Percentiles rank a stretch among this genome's conserved stretches.
These are phyloP conservation scores for Lobosporangium transversale DNA, from an alignment of 192 early-diverging fungal genomes.

Conservation along the genomic window DNA sequence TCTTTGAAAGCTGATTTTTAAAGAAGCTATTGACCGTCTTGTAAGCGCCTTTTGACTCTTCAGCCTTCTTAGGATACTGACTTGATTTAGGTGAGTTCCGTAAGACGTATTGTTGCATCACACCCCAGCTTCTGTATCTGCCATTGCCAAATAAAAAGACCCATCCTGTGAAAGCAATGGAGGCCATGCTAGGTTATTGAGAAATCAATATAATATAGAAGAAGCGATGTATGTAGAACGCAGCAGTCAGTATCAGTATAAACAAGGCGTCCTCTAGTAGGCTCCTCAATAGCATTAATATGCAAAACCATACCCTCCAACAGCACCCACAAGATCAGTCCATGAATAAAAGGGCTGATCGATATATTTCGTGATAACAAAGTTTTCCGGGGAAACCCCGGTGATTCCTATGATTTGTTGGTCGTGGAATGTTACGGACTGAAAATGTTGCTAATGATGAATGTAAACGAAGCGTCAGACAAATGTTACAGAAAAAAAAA, in stretches of 20 bases:
- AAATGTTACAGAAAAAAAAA: too few species aligned
- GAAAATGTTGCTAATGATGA: too few species aligned
- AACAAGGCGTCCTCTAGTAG: too few species aligned
- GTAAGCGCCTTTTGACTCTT: neutral
- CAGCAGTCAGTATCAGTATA: too few species aligned
- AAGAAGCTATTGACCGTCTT: conserved; percentile 1
- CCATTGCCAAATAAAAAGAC: conserved; percentile 50
- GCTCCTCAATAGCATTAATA: too few species aligned
- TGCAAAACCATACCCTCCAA: conserved; percentile 53
- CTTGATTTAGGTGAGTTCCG: conserved; percentile 42
- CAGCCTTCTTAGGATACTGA: neutral
- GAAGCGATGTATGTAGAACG: too few species aligned
- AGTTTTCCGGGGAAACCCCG: conserved; percentile 30
- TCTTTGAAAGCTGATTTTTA: conserved; percentile 3
- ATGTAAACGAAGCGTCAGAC: too few species aligned
- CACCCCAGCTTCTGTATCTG: conserved; percentile 53
- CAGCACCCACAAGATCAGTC: conserved; percentile 39
- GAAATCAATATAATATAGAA: neutral
- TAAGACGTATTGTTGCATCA: conserved; percentile 49
- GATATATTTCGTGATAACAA: conserved; percentile 24
- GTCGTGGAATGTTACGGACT: conserved; percentile 6
- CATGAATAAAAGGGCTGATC: conserved; percentile 44
- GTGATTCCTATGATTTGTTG: conserved; percentile 11
- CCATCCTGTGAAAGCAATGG: conserved; percentile 40
- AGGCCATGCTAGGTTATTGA: conserved; percentile 36